Percentiles rank a stretch among this genome's conserved stretches.
Conservation (phyloP, 2,329 filamentous ascomycete species). For the Cyanodermella asteris region DNA sequence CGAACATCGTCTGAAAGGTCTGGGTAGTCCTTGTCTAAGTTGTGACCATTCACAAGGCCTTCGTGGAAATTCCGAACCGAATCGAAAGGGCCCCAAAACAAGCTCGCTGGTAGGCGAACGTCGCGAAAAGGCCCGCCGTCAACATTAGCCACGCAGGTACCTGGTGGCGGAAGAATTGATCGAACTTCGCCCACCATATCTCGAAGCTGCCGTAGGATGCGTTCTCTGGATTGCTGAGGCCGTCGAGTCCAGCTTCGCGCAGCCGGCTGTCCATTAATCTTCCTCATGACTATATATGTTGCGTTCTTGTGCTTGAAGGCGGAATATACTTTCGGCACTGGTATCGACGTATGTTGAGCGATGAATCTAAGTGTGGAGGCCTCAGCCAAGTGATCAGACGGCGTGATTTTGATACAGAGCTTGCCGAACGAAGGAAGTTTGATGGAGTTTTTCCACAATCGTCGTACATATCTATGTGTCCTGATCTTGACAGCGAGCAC, state of each 20-base stretch:
- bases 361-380: slow-evolving; percentile 16
- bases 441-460: too few species aligned
- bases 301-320: slow-evolving; percentile 13
- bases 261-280: slow-evolving; percentile 17
- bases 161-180: slow-evolving; percentile 10
- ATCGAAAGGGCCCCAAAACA: slow-evolving; percentile 11
- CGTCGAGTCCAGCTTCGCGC: slow-evolving; percentile 12
- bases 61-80: slow-evolving; percentile 14
- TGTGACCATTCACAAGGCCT: slow-evolving; percentile 17
- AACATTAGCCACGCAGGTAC: slow-evolving; percentile 12
- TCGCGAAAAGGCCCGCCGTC: slow-evolving; percentile 15
- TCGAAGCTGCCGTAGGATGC: slow-evolving; percentile 15
- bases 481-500: too few species aligned
- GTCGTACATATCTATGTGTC: too few species aligned
- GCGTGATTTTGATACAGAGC: slow-evolving; percentile 16
- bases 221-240: slow-evolving; percentile 14
- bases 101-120: slow-evolving; percentile 10
- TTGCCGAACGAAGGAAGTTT: too few species aligned
- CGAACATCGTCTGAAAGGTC: slow-evolving; percentile 11
- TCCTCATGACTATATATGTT: slow-evolving; percentile 20
- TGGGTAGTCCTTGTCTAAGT: slow-evolving; percentile 12
- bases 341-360: slow-evolving; percentile 17
- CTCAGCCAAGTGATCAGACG: slow-evolving; percentile 12
- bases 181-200: slow-evolving; percentile 13
- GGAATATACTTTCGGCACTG: slow-evolving; percentile 17